These are phyloP conservation scores for Hymenoscyphus occultus DNA, from an alignment of 2,329 filamentous ascomycete genomes.

Conservation along the genomic window DNA sequence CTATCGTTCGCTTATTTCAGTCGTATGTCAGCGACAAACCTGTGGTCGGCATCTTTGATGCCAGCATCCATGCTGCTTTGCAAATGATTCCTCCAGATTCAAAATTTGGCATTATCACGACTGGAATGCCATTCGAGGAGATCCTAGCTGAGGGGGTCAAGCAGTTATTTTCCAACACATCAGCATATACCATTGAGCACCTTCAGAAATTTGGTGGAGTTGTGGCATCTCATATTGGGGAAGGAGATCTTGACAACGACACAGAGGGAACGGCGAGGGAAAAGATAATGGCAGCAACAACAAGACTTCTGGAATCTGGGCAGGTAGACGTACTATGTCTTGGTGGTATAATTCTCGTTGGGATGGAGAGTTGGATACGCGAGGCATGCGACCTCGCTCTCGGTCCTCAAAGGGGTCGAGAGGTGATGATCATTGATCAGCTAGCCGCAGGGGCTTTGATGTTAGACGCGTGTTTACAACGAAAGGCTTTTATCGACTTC, in stretches of 20 bases:
- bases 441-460: background rate
- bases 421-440: background rate
- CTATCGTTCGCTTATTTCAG: background rate
- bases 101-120: slow-evolving; percentile 1
- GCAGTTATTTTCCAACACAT: background rate
- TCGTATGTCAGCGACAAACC: background rate
- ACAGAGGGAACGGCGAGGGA: background rate
- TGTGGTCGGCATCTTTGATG: background rate
- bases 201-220: background rate
- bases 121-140: background rate
- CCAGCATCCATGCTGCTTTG: slow-evolving; percentile 1
- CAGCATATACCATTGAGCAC: background rate
- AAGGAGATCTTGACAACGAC: background rate
- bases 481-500: background rate
- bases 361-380: background rate
- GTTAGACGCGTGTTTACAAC: background rate
- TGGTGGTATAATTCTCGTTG: background rate
- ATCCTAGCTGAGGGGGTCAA: slow-evolving; percentile 1
- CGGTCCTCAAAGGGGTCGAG: background rate
- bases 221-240: background rate
- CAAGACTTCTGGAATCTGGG: background rate
- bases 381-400: background rate
- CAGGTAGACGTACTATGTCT: background rate
- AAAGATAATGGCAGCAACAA: background rate
- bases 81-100: background rate